Base-by-base conservation (phyloP, 2,329 filamentous ascomycete species). In the Diaporthe citri region DNA sequence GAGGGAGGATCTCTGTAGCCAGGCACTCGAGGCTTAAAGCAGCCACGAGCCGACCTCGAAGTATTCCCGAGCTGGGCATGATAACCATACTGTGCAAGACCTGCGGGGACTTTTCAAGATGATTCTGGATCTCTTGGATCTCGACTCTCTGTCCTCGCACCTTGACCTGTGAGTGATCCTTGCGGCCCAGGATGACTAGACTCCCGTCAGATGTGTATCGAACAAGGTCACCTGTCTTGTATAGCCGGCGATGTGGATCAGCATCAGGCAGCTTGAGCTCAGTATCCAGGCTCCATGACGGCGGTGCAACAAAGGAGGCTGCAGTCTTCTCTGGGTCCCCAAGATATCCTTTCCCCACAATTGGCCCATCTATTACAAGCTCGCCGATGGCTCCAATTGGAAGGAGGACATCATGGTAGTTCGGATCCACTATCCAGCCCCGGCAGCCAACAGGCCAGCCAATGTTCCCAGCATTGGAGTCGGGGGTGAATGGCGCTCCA, bases 141-240 rank as follows among this genome's bases (percentile, higher is more conserved):
- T 92, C 93, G 69, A 93, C 88, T 72, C 92, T 85, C 77, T 90
- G 92, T 34, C 93, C 93, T 25, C 90, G 88, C 12, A 94, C 83
- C 82, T 94, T 94, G 71, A 94, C 89, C 80, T 94, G 92, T 8
- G 90, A 89, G n/a, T 55, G 52, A 78, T 94, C 92, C 77, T 92
- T 92, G 62, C 93, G 87, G 22, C 91, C 91, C 48, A 92, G 84
- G 75, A 90, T 92, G 39, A 71, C n/a, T 46, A 92, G 86, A 7
- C 85, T 86, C 1, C 88, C 87, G 69, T 91, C 87, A 0, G 82
- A 80, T 55, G 89, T 85, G 71, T 91, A 91, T 43, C 84, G 85
- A 1, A 89, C 90, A 1, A 92, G 82, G 76, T 93, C 90, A 0
- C 90, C 91, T 0, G 90, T 92, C 78, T 89, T 90, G 79, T 92